Conservation (phyloP, 78 protist species). For the Blattamonas nauphoetae region DNA sequence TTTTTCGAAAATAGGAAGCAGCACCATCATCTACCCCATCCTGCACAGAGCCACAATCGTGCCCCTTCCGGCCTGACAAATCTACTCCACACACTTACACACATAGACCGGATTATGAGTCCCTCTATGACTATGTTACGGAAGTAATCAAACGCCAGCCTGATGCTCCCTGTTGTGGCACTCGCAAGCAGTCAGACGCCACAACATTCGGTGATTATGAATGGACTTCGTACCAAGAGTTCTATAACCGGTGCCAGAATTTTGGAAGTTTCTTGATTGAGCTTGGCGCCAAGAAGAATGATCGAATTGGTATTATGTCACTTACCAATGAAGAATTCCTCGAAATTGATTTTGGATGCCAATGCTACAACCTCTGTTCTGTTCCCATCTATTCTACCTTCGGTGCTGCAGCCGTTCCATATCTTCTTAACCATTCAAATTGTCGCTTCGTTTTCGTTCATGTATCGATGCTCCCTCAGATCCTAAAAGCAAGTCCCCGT, state of each 20-base stretch:
- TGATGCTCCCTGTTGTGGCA: not conserved
- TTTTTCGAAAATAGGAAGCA: constrained; percentile 24
- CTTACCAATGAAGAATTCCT: not conserved
- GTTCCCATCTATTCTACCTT: constrained; percentile 1
- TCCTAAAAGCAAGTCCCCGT: not conserved
- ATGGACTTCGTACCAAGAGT: not conserved
- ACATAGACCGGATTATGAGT: not conserved
- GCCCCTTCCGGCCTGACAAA: not conserved
- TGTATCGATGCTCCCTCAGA: not conserved
- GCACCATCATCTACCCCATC: not conserved
- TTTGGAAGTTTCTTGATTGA: not conserved
- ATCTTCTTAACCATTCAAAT: not conserved
- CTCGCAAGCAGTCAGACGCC: not conserved
- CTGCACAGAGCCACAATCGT: constrained; percentile 43
- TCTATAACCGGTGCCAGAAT: not conserved
- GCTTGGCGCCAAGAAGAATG: not conserved
- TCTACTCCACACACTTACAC: no score
- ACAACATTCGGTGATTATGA: not conserved
- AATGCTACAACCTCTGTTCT: not conserved
- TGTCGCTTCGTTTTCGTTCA: not conserved
- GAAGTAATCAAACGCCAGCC: not conserved
- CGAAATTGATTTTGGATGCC: not conserved
- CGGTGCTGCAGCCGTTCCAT: not conserved
- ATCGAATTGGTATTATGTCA: not conserved
- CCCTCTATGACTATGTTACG: not conserved